phyloP scores from a whole-genome alignment of 2,329 filamentous ascomycete species.

The Ceratocystis colombiana region DNA sequence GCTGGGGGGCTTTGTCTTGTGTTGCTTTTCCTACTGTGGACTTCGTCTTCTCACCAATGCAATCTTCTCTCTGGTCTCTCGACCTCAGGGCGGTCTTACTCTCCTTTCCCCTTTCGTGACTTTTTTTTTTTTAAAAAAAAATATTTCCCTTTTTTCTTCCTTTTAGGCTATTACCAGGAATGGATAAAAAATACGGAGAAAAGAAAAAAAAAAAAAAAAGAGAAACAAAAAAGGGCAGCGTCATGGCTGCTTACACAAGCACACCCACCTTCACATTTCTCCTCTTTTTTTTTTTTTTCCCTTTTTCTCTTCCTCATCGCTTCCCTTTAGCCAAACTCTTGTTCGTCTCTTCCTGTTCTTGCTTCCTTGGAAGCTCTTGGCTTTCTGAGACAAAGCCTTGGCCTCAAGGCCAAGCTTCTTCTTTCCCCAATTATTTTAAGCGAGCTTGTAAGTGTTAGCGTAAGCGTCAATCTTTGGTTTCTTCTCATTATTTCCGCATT shows the following conservation, averaged over 20 bases:
- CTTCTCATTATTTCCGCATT: too few relatives aligned
- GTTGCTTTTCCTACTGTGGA: too few relatives aligned
- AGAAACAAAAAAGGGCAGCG: neutral
- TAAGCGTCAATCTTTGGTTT: too few relatives aligned
- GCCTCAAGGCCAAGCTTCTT: too few relatives aligned
- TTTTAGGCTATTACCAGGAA: neutral
- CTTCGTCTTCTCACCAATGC: too few relatives aligned
- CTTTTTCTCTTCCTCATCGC: neutral
- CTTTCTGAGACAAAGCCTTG: too few relatives aligned
- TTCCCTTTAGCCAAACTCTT: neutral
- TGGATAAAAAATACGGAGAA: neutral
- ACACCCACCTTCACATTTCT: neutral
- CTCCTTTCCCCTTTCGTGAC: neutral
- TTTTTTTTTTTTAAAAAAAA: neutral
- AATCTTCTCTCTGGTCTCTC: too few relatives aligned
- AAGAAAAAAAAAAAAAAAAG: neutral
- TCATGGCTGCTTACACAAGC: neutral
- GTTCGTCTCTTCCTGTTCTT: neutral
- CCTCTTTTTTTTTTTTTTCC: neutral
- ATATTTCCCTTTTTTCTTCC: neutral
- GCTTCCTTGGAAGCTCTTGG: neutral
- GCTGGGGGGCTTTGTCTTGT: too few relatives aligned
- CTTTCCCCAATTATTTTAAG: too few relatives aligned
- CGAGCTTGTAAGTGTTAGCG: too few relatives aligned
- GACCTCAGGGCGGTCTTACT: too few relatives aligned